phyloP scores from a whole-genome alignment of 495 filamentous ascomycete genomes.

The Hamigera avellanea region DNA sequence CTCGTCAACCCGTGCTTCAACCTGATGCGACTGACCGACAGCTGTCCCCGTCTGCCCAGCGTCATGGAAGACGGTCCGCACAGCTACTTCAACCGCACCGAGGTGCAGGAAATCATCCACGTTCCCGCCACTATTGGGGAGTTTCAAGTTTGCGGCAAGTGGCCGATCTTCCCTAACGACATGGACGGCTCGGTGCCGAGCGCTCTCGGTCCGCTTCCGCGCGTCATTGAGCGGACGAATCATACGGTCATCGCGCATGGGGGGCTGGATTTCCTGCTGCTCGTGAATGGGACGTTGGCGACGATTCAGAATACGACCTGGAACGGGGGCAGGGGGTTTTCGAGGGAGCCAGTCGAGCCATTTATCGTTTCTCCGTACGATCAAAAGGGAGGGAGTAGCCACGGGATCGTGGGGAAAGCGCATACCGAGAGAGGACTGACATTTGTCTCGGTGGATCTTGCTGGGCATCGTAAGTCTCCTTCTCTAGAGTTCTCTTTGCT shows the following conservation, averaged over 20 bases:
- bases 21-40: constrained; percentile 63
- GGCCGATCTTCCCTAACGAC: constrained; percentile 43
- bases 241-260: constrained; percentile 62
- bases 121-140: constrained; percentile 38
- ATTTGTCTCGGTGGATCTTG: constrained; percentile 42
- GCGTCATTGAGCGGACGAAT: constrained; percentile 61
- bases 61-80: constrained; percentile 51
- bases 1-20: constrained; percentile 71
- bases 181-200: constrained; percentile 35
- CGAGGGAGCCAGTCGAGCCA: constrained; percentile 38
- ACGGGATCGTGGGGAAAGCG: constrained; percentile 49
- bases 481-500: not conserved
- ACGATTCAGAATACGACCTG: constrained; percentile 82
- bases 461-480: constrained; percentile 46
- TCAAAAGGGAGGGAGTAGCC: constrained; percentile 26
- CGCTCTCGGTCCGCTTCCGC: constrained; percentile 42
- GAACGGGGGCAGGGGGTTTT: constrained; percentile 62
- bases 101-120: constrained; percentile 67
- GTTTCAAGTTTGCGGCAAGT: constrained; percentile 48
- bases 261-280: constrained; percentile 41
- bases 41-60: constrained; percentile 63
- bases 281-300: constrained; percentile 56
- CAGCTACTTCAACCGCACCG: constrained; percentile 68
- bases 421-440: constrained; percentile 62
- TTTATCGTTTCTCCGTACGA: constrained; percentile 56